These are phyloP conservation scores for Entomophthora muscae DNA, from an alignment of 371 early-diverging fungal genomes.

Conservation along the genomic window DNA sequence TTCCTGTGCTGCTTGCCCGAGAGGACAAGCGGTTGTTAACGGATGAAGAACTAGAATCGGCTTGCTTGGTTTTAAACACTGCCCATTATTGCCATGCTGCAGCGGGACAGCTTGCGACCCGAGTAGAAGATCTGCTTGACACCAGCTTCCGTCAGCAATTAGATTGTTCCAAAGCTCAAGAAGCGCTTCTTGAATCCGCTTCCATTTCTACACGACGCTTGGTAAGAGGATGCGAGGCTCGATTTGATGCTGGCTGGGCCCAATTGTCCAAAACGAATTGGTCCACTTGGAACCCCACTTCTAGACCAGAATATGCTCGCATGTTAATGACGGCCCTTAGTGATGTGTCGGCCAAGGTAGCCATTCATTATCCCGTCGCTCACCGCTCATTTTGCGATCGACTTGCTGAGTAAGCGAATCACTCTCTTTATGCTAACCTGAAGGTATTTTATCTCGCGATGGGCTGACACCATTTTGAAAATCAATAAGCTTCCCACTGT, in stretches of 20 bases:
- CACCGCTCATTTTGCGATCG: neutral
- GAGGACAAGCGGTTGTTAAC: neutral
- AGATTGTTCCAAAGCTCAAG: neutral
- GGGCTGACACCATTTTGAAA: neutral
- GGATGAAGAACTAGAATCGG: neutral
- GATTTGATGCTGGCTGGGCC: neutral
- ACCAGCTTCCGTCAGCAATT: neutral
- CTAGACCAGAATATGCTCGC: neutral
- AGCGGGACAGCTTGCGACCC: neutral
- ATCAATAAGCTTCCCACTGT: neutral
- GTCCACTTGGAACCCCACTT: neutral
- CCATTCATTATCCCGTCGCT: neutral
- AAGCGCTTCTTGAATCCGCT: neutral
- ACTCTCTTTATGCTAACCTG: too few relatives aligned
- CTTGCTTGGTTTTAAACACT: neutral
- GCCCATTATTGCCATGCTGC: neutral
- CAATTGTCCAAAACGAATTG: neutral
- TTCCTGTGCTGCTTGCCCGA: neutral
- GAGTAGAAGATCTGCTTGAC: neutral
- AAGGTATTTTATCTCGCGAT: neutral
- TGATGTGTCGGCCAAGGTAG: too few relatives aligned
- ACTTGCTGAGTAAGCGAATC: conserved; percentile 1
- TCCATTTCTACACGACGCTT: neutral
- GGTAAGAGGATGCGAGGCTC: neutral
- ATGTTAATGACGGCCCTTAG: neutral